Evolutionary conservation across 139 green algal species (phyloP).

Genomic region (Trebouxia sp.): DNA sequence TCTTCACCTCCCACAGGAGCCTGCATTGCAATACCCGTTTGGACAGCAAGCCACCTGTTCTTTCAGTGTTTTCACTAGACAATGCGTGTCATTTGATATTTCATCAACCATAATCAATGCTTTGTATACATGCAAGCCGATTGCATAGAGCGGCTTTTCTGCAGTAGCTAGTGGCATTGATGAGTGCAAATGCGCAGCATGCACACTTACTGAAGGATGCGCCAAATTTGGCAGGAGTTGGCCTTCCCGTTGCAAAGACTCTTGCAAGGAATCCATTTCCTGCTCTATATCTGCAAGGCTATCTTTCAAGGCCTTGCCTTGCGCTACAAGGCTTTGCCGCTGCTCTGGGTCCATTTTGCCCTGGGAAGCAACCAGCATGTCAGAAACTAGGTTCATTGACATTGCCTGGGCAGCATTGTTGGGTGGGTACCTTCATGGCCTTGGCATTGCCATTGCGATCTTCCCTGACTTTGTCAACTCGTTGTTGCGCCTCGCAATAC

Average conservation of each 20-base stretch:
- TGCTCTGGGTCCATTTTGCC: slow-evolving; percentile 83
- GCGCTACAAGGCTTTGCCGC: slow-evolving; percentile 72
- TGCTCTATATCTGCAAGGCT: slow-evolving; percentile 77
- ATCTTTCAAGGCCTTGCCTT: slow-evolving; percentile 91
- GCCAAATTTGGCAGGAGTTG: slow-evolving; percentile 93
- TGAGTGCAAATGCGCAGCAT: neutral
- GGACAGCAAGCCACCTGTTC: neutral
- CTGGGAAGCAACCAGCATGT: slow-evolving; percentile 40
- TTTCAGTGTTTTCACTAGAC: neutral
- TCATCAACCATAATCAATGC: neutral
- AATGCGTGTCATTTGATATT: neutral
- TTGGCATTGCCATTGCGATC: slow-evolving; percentile 86
- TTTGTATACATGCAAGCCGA: neutral
- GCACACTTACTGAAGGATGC: slow-evolving; percentile 69
- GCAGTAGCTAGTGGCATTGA: neutral
- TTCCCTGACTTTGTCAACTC: slow-evolving; percentile 70
- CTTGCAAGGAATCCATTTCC: slow-evolving; percentile 60
- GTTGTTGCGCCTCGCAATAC: slow-evolving; percentile 56
- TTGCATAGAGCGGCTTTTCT: neutral
- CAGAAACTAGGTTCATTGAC: neutral
- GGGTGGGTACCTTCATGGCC: slow-evolving; percentile 83
- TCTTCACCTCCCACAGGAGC: slow-evolving; percentile 85
- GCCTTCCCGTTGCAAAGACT: slow-evolving; percentile 84
- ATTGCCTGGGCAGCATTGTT: neutral
- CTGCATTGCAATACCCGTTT: slow-evolving; percentile 5